A percentile compares a stretch with the other conserved stretches of the same genome.
Evolutionary conservation across 2,329 filamentous ascomycete genomes (phyloP).

Genomic region (Diplodia mutila): DNA sequence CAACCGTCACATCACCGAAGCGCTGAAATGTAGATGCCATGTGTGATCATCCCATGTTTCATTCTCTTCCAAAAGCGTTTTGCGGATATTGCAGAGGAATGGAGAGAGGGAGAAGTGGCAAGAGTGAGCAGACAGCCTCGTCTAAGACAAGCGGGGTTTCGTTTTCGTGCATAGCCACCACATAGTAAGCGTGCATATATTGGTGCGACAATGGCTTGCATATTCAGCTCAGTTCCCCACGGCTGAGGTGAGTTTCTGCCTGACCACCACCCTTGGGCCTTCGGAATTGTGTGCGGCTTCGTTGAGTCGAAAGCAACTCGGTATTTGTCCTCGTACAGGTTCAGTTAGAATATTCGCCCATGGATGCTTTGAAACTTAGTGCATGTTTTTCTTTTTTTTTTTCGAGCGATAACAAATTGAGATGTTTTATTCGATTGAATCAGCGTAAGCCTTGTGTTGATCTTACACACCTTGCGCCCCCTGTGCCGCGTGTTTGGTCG

Average conservation of each 20-base stretch:
- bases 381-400: neutral
- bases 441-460: neutral
- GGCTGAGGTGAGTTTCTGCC: neutral
- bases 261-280: neutral
- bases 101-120: neutral
- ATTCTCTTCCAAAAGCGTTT: neutral
- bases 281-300: neutral
- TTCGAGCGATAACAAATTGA: neutral
- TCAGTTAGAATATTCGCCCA: neutral
- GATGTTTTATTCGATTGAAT: neutral
- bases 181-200: neutral
- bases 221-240: neutral
- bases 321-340: neutral
- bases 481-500: neutral
- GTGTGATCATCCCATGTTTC: neutral
- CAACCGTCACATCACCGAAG: neutral
- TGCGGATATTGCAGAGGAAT: neutral
- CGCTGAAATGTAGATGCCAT: neutral
- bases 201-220: neutral
- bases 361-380: fast-evolving
- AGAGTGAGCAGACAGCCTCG: neutral
- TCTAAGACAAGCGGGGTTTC: neutral
- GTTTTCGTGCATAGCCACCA: neutral
- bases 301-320: neutral
- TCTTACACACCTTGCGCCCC: neutral